Evolutionary conservation across 352 stramenopile genomes (phyloP), one percentile per base, ranked within the genome.

Genomic region (Pythium volutum): DNA sequence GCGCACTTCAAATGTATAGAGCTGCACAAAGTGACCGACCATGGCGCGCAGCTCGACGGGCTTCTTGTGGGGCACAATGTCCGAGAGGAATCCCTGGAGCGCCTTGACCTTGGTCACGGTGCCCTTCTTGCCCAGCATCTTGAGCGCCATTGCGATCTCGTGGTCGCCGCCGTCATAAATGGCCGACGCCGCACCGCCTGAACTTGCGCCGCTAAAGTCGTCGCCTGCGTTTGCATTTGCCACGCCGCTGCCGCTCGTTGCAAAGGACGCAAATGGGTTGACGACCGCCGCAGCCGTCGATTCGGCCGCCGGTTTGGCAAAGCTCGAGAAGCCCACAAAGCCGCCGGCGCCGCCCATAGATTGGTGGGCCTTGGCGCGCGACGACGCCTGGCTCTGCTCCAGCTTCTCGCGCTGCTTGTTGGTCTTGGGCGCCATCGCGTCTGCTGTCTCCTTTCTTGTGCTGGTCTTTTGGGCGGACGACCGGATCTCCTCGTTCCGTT

Each of bases 331-430:
- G 43, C 85, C 83, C 53, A 93, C 81, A 60, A 95, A 95, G 15
- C 68, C 67, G 7, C 71, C 62, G 8, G 53, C 27, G 23, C 54
- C 55, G 16, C 55, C 41, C 23, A 93, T 70, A 27, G 70, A 72
- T 63, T 89, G 71, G 45, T 89, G 79, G n/a, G 84, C 84, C 41
- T 85, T 85, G 10, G 82, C 72, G 47, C 84, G 90, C 11, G 86
- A 95, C 10, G 86, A 92, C 46, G 86, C 86, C 42, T 79, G 79
- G 55, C 70, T 89, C 66, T 93, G 79, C 70, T 91, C 86, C 52
- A 88, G 79, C 63, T 90, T 90, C 70, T 95, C 86, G 67, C 83
- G 83, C 75, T 95, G 86, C 69, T 93, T 93, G 75, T 90, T 95
- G 66, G 86, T 90, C 78, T 88, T 88, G 49, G 78, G 77, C 48